These are phyloP conservation scores for Populus davidiana DNA, from an alignment of 345 rosid genomes.

Conservation along the genomic window DNA sequence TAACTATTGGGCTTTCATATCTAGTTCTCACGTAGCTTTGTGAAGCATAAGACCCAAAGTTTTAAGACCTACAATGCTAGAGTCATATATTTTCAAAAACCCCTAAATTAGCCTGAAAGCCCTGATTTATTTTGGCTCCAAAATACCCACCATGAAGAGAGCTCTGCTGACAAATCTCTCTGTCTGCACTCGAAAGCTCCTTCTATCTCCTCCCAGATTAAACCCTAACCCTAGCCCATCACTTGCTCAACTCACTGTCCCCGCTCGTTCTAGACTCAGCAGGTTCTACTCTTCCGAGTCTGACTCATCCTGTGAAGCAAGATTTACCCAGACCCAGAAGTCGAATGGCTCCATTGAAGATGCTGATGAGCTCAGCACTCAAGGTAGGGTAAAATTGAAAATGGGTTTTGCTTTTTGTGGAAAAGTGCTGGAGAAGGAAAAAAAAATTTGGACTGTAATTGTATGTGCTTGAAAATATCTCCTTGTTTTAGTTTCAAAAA, in stretches of 20 bases:
- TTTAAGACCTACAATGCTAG: too few species aligned
- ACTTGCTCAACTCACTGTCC: background rate
- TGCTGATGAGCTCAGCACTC: constrained; percentile 29
- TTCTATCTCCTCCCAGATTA: constrained; percentile 15
- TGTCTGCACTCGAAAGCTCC: constrained; percentile 13
- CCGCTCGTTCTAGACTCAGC: constrained; percentile 17
- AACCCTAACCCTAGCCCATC: constrained; percentile 9
- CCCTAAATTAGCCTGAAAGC: background rate
- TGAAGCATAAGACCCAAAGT: too few species aligned
- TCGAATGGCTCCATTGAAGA: constrained; percentile 6
- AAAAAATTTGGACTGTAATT: background rate
- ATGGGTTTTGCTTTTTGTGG: background rate
- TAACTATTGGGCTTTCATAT: too few species aligned
- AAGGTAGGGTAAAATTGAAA: constrained; percentile 31
- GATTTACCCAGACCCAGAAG: constrained; percentile 6
- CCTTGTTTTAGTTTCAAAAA: too few species aligned
- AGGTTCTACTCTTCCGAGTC: constrained; percentile 39
- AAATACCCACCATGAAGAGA: constrained; percentile 26
- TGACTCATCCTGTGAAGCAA: constrained; percentile 8
- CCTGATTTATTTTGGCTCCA: background rate
- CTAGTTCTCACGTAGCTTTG: too few species aligned
- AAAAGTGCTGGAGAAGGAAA: background rate
- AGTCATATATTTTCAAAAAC: background rate
- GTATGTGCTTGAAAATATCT: too few species aligned
- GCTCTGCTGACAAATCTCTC: constrained; percentile 25